Evolutionary conservation across 768 basidiomycete genomes (phyloP), one percentile per base, ranked within the genome.

Genomic region (Podaxis sp.): DNA sequence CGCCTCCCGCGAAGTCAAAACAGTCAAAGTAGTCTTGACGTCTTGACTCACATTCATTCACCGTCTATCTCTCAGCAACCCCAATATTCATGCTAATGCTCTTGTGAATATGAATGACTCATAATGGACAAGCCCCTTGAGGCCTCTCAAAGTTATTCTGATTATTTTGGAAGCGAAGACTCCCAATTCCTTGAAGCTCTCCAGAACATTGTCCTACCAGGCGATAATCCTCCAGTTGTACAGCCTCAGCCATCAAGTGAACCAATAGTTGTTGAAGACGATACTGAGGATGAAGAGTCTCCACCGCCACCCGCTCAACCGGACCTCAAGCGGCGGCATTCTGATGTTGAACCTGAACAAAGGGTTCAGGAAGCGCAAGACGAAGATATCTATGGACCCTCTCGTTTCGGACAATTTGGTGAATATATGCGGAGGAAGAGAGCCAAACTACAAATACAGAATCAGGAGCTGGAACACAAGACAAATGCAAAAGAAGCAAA

Each of bases 341-440:
- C 72, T 55, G 67, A 75, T 38, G 61, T 65, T 7, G 66, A 67
- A 15, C 58, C 64, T 33, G 73, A 74, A 49, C 67, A 68, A 33
- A 62, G 58, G 8, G 38, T 43, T 12, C 29, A 60, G 3, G 63
- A 71, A 49, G 64, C 61, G 9, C 64, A 68, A 33, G 76, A 80
- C 55, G 75, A 78, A 9, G 77, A 80, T 24, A 80, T 84, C 8
- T 97, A 96, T 70, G 92, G 89, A 0, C 84, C 90, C 2, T 85
- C 89, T 33, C 83, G 79, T 38, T 98, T 96, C 71, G 94, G 93
- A 13, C 85, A 85, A 1, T 93, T 86, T 65, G 91, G 90, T 0
- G 88, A 95, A 69, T 98, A 97, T 70, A 94, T 97, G 93, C 74
- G 80, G 2, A 81, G 94, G 63, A 98, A 98, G 75, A 85, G 96